Percentiles rank a stretch among this genome's conserved stretches.
These are phyloP conservation scores for Podosphaera xanthii DNA, from an alignment of 2,329 filamentous ascomycete genomes.

Conservation along the genomic window DNA sequence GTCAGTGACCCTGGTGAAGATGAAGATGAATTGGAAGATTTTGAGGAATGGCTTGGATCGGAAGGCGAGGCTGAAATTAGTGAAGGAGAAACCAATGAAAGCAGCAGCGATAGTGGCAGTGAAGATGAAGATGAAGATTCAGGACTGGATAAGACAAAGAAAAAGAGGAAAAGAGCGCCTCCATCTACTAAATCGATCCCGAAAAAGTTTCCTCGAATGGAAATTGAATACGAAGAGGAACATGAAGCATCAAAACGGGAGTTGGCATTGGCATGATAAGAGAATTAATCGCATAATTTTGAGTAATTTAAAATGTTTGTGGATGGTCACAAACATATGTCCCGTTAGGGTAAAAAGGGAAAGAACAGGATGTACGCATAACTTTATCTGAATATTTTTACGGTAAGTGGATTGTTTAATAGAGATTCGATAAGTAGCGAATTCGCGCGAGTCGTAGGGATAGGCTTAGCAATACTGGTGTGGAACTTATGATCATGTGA, in stretches of 20 bases:
- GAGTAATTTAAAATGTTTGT: not conserved
- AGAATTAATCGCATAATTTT: not conserved
- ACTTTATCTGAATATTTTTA: too few relatives aligned
- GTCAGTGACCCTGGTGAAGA: slow-evolving; percentile 77
- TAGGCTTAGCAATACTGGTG: too few relatives aligned
- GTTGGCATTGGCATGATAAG: slow-evolving; percentile 5
- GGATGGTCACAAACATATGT: not conserved
- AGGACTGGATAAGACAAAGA: slow-evolving; percentile 33
- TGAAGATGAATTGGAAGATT: slow-evolving; percentile 53
- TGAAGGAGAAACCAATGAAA: slow-evolving; percentile 30
- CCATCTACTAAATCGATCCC: slow-evolving; percentile 17
- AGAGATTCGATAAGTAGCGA: too few relatives aligned
- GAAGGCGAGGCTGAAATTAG: slow-evolving; percentile 25
- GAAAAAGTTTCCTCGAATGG: slow-evolving; percentile 24
- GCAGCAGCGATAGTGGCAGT: slow-evolving; percentile 26
- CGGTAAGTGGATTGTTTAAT: too few relatives aligned
- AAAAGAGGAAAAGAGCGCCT: slow-evolving; percentile 21
- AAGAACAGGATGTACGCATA: too few relatives aligned
- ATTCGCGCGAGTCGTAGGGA: too few relatives aligned
- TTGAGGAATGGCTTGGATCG: slow-evolving; percentile 83
- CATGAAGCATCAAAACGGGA: slow-evolving; percentile 19
- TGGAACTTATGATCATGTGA: too few relatives aligned
- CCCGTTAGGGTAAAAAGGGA: too few relatives aligned
- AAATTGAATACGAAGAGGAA: slow-evolving; percentile 64
- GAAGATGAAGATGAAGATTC: slow-evolving; percentile 27